Base-by-base conservation (phyloP, 306 rosid genomes). In the Mucuna pruriens region DNA sequence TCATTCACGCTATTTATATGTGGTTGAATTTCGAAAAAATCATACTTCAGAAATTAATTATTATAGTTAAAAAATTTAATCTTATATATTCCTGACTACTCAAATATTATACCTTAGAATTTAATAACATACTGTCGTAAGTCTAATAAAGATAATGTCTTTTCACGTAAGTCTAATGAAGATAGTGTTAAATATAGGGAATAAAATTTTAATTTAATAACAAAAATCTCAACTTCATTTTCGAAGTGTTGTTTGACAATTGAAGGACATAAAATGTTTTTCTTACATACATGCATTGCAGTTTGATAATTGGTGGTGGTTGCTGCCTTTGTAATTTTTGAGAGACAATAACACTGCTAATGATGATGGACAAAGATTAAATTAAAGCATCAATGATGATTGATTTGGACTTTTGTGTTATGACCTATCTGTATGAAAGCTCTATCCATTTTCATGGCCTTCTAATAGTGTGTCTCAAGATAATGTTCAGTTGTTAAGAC, bases 381-480 rank as follows among this genome's bases (percentile, higher is more conserved):
- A 87, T 80, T 83, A 79, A 79, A 79, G 73, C 77, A 44, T 33
- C 55, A 79, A 73, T 68, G 65, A 77, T 85, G 76, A 83, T 83
- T 65, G 82, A 51, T 83, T 77, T 80, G 85, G 73, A 83, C 60
- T 67, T 85, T 76, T 63, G 49, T 70, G 85, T 22, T 49, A 76
- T 66, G 65, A 72, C 46, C 48, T 45, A 76, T 70, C 84, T 86
- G 77, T 51, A 51, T 74, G 52, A 65, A 79, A 69, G 39, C 12
- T 29, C 72, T 80, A 83, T 83, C 78, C 78, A 80, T 66, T 33
- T 60, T 46, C 54, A 16, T 71, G 80, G 36, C 34, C 25, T 25
- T 63, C 16, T 55, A 51, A 63, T 75, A 52, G 79, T 61, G 71
- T 60, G n/a, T 83, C 9, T 38, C 36, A 64, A 80, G 48, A 83